These are phyloP conservation scores for Zoysia matrella DNA, from an alignment of 202 grass and related monocot species.

Conservation along the genomic window DNA sequence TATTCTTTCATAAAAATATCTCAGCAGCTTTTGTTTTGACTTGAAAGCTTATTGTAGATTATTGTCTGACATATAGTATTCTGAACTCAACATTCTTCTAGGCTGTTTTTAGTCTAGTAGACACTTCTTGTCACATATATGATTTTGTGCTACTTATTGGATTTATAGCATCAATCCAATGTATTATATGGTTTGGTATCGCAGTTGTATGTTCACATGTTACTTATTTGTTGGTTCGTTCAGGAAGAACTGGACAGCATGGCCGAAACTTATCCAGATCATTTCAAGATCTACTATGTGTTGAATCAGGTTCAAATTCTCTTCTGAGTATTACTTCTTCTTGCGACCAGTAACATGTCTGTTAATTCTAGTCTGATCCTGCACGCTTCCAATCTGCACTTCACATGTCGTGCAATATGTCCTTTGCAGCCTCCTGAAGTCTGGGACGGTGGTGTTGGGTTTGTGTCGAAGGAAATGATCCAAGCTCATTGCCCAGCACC, in stretches of 20 bases:
- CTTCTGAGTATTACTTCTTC: conserved; percentile 6
- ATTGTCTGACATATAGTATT: too few relatives aligned
- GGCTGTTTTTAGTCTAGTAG: too few relatives aligned
- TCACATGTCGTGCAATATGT: conserved; percentile 8
- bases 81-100: too few relatives aligned
- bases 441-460: too few relatives aligned
- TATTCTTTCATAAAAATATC: too few relatives aligned
- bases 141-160: background rate
- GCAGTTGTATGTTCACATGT: conserved; percentile 13
- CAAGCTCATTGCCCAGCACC: conserved; percentile 42
- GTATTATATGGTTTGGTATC: background rate
- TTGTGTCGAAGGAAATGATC: too few relatives aligned
- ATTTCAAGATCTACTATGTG: conserved; percentile 68
- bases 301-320: conserved; percentile 73
- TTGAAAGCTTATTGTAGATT: too few relatives aligned
- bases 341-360: background rate
- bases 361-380: background rate
- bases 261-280: conserved; percentile 30
- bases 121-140: too few relatives aligned
- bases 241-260: conserved; percentile 79
- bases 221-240: background rate
- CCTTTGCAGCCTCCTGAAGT: conserved; percentile 63
- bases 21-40: too few relatives aligned
- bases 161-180: background rate
- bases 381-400: background rate